Conservation (phyloP, 345 rosid species). For the Populus tremula region DNA sequence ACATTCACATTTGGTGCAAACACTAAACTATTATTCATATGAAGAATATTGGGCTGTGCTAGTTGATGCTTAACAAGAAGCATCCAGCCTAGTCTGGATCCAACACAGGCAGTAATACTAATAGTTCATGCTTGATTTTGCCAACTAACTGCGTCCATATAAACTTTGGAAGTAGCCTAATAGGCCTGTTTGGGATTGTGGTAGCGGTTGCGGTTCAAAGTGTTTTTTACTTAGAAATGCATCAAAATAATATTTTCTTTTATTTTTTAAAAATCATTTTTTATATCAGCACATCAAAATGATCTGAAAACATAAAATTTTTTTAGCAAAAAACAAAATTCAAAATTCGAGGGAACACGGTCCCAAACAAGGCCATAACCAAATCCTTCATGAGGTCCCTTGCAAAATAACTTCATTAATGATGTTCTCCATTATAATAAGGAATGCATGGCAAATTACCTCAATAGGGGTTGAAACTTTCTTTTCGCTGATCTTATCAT, state of each 20-base stretch:
- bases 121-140: neutral
- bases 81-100: neutral
- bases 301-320: too few relatives aligned
- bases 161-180: neutral
- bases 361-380: neutral
- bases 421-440: neutral
- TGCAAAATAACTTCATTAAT: neutral
- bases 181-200: too few relatives aligned
- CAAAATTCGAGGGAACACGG: too few relatives aligned
- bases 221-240: too few relatives aligned
- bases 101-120: neutral
- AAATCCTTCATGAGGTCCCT: neutral
- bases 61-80: neutral
- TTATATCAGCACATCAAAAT: too few relatives aligned
- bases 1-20: neutral
- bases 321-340: too few relatives aligned
- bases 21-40: neutral
- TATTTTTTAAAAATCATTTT: too few relatives aligned
- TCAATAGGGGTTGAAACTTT: constrained; percentile 89
- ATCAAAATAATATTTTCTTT: too few relatives aligned
- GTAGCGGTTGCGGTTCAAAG: too few relatives aligned
- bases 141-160: neutral
- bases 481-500: constrained; percentile 94
- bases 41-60: neutral
- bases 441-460: constrained; percentile 32